These are phyloP conservation scores for Trametes elegans DNA, from an alignment of 768 basidiomycete genomes.

Conservation along the genomic window DNA sequence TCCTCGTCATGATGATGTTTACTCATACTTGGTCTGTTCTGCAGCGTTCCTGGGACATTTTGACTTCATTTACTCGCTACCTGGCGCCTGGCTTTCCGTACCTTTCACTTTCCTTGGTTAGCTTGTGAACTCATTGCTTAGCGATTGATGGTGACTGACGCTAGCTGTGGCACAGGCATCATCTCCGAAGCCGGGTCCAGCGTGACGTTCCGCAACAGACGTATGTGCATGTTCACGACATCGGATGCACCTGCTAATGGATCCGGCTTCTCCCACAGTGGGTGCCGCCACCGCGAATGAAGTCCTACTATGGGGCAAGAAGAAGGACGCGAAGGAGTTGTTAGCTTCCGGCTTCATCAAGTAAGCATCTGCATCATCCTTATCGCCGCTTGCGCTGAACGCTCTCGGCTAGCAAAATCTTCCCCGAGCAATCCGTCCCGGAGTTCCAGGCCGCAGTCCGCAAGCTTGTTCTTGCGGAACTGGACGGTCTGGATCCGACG, in stretches of 20 bases:
- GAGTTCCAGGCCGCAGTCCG: slow-evolving; percentile 55
- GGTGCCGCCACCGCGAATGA: slow-evolving; percentile 70
- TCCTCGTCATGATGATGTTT: background rate
- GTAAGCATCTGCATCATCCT: slow-evolving; percentile 32
- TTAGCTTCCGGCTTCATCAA: slow-evolving; percentile 63
- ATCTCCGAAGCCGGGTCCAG: slow-evolving; percentile 69
- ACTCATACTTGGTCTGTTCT: background rate
- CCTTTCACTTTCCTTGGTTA: slow-evolving; percentile 68
- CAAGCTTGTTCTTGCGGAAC: slow-evolving; percentile 46
- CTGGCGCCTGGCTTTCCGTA: slow-evolving; percentile 57
- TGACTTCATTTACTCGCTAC: slow-evolving; percentile 70
- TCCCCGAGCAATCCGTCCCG: slow-evolving; percentile 49
- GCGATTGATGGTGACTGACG: background rate
- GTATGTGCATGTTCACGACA: slow-evolving; percentile 35
- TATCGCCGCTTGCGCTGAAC: background rate
- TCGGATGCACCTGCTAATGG: background rate
- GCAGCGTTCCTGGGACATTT: slow-evolving; percentile 68
- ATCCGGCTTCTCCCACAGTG: slow-evolving; percentile 41
- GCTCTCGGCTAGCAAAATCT: slow-evolving; percentile 47
- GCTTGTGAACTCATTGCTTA: background rate
- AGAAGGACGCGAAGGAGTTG: slow-evolving; percentile 57
- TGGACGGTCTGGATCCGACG: slow-evolving; percentile 54
- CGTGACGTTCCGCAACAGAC: slow-evolving; percentile 63
- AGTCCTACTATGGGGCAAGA: slow-evolving; percentile 68
- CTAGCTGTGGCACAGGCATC: slow-evolving; percentile 44